A percentile compares a stretch with the other conserved stretches of the same genome.
phyloP scores from a whole-genome alignment of 2,329 filamentous ascomycete genomes.

The Talaromyces sp. region DNA sequence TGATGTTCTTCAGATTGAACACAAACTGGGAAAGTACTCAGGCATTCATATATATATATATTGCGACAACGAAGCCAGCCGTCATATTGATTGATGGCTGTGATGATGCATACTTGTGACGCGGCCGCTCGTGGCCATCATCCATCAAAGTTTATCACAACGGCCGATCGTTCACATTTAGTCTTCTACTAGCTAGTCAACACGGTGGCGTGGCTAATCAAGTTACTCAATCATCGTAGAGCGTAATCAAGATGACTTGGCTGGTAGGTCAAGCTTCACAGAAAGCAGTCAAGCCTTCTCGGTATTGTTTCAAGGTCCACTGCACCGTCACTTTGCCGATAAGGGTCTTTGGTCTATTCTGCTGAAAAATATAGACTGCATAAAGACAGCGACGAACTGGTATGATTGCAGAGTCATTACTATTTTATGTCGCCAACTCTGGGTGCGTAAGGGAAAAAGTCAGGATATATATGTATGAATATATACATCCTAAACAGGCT shows the following conservation, averaged over 20 bases:
- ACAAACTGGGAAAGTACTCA: neutral
- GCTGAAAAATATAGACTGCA: too few species aligned
- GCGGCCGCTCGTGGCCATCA: slow-evolving; percentile 1
- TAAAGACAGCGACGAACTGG: too few species aligned
- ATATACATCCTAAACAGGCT: slow-evolving; percentile 10
- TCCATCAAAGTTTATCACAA: neutral
- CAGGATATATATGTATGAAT: neutral
- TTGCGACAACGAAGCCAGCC: neutral
- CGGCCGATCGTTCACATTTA: neutral
- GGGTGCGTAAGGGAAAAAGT: neutral
- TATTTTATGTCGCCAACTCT: too few species aligned
- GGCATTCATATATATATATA: neutral
- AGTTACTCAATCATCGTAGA: neutral
- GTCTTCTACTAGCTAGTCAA: neutral
- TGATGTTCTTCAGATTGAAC: neutral
- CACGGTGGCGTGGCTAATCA: neutral
- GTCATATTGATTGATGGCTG: neutral
- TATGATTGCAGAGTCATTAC: too few species aligned
- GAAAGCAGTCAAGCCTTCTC: neutral
- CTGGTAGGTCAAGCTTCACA: neutral
- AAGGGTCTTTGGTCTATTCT: neutral
- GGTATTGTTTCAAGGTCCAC: neutral
- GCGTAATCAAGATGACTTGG: neutral
- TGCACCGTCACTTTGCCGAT: neutral
- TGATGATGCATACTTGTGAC: slow-evolving; percentile 7